Conservation (phyloP, 352 stramenopile genomes). For the Phytophthora uliginosa region DNA sequence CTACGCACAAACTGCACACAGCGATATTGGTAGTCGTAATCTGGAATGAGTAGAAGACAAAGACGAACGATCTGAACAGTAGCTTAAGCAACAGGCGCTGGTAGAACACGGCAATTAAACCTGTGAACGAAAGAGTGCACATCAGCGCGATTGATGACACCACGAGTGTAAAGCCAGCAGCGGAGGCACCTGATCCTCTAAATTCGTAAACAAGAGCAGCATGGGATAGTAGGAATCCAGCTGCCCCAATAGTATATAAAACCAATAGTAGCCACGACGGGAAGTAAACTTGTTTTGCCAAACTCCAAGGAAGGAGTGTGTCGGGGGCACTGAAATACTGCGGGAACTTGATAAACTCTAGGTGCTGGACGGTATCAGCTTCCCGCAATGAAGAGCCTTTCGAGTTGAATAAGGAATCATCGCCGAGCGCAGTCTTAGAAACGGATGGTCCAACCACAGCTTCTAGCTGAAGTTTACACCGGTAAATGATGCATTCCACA, state of each 20-base stretch:
- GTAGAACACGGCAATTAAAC: constrained; percentile 17
- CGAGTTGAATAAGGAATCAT: constrained; percentile 6
- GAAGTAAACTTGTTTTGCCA: not conserved
- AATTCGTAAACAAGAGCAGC: not conserved
- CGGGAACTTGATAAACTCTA: constrained; percentile 30
- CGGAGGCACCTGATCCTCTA: not conserved
- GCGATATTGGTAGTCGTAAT: constrained; percentile 30
- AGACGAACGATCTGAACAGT: constrained; percentile 47
- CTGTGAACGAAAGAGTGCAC: constrained; percentile 21
- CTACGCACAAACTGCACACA: constrained; percentile 35
- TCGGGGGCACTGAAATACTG: constrained; percentile 14
- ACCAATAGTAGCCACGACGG: not conserved
- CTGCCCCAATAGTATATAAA: constrained; percentile 9
- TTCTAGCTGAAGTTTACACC: constrained; percentile 25
- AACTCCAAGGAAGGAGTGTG: constrained; percentile 17
- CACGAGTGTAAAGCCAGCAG: not conserved
- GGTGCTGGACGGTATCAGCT: constrained; percentile 31
- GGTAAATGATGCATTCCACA: constrained; percentile 41
- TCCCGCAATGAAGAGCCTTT: constrained; percentile 8
- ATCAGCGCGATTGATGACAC: not conserved
- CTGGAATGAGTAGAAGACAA: constrained; percentile 43
- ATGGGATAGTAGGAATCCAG: constrained; percentile 21
- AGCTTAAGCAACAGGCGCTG: constrained; percentile 37
- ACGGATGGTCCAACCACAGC: not conserved
- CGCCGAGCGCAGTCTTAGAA: not conserved